phyloP scores from a whole-genome alignment of 1,139 yeast species.

The Yamadazyma songkhlaensis region DNA sequence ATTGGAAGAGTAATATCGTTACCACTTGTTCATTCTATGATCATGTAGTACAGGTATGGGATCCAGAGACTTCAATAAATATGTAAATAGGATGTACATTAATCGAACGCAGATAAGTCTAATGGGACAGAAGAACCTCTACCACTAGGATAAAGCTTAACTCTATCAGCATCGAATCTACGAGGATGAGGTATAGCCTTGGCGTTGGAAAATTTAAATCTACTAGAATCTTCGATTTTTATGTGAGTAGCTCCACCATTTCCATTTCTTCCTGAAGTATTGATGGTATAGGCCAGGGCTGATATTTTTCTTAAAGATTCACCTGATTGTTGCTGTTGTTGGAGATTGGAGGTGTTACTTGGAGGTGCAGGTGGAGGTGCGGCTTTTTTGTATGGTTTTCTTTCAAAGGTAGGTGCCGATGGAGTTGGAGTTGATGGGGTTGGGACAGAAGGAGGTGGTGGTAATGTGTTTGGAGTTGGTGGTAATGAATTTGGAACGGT shows the following conservation, averaged over 20 bases:
- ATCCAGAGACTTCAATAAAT: conserved; percentile 10
- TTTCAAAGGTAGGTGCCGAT: conserved; percentile 12
- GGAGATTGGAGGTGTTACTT: conserved; percentile 23
- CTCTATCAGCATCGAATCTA: conserved; percentile 41
- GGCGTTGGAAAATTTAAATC: conserved; percentile 71
- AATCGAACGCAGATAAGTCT: conserved; percentile 44
- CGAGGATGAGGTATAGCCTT: conserved; percentile 82
- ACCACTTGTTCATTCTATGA: conserved; percentile 93
- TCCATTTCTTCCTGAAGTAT: conserved; percentile 17
- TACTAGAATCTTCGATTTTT: conserved; percentile 61
- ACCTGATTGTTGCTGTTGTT: conserved; percentile 49
- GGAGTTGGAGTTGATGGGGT: conserved; percentile 11
- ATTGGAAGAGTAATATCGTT: conserved; percentile 63
- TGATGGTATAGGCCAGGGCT: conserved; percentile 57
- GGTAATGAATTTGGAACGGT: conserved; percentile 11
- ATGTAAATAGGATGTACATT: background rate
- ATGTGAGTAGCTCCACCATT: conserved; percentile 23
- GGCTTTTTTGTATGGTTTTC: conserved; percentile 15
- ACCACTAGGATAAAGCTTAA: conserved; percentile 90
- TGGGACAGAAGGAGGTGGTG: conserved; percentile 10
- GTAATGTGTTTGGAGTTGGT: conserved; percentile 11
- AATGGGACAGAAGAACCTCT: conserved; percentile 93
- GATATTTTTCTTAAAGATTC: conserved; percentile 51
- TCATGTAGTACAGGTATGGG: conserved; percentile 74
- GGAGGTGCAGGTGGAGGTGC: conserved; percentile 23